phyloP scores from a whole-genome alignment of 2,329 filamentous ascomycete genomes.

The Neonectria neomacrospora region DNA sequence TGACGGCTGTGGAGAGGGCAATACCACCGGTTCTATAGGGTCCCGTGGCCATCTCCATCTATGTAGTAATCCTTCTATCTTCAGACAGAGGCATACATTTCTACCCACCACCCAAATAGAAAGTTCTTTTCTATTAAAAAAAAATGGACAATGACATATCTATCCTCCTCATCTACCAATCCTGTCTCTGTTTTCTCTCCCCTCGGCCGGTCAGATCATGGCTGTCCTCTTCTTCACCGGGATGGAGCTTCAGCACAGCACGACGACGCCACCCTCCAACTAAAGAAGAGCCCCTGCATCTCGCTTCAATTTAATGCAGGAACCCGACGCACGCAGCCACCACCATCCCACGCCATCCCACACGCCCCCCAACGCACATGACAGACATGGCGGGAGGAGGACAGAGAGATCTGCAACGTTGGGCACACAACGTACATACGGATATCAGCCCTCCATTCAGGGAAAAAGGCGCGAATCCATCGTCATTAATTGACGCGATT shows the following conservation, averaged over 20 bases:
- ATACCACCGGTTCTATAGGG: neutral
- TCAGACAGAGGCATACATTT: constrained; percentile 1
- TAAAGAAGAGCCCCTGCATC: constrained; percentile 33
- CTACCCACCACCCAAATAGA: constrained; percentile 13
- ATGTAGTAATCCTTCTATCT: neutral
- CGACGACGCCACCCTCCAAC: constrained; percentile 15
- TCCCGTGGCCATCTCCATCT: neutral
- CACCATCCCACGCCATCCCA: constrained; percentile 18
- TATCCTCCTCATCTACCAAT: constrained; percentile 5
- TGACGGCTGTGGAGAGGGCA: constrained; percentile 2
- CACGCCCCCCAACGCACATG: neutral
- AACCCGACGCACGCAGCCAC: constrained; percentile 36
- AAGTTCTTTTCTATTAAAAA: too few species aligned
- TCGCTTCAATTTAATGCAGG: constrained; percentile 39
- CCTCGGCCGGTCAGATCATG: constrained; percentile 27
- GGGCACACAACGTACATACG: neutral
- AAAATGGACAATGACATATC: neutral
- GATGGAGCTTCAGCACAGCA: constrained; percentile 12
- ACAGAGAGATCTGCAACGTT: constrained; percentile 6
- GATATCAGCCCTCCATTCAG: neutral
- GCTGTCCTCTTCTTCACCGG: constrained; percentile 4
- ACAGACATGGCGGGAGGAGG: neutral
- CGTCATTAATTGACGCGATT: neutral
- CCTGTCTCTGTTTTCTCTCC: constrained; percentile 4
- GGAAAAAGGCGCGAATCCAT: neutral